These are phyloP conservation scores for Blastobotrys persicus DNA, from an alignment of 1,139 yeast genomes.

Conservation along the genomic window DNA sequence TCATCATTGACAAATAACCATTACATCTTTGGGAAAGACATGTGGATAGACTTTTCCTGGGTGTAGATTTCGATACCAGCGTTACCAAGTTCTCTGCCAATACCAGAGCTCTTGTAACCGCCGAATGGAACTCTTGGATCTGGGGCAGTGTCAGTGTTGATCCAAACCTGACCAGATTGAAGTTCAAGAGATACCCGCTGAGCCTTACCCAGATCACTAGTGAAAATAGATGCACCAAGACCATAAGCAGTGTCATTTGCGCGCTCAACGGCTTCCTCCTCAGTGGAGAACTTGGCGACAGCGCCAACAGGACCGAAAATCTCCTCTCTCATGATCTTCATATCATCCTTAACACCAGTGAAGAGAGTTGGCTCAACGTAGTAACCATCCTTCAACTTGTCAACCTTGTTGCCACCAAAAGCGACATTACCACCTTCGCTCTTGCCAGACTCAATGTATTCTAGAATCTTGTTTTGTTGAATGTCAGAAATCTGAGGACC, in stretches of 20 bases:
- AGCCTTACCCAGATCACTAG: constrained; percentile 55
- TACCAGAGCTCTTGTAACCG: constrained; percentile 84
- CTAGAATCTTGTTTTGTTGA: constrained; percentile 73
- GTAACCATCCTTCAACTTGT: constrained; percentile 68
- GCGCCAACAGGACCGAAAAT: constrained; percentile 90
- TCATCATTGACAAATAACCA: background rate
- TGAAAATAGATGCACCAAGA: constrained; percentile 79
- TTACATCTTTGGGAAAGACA: constrained; percentile 9
- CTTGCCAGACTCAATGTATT: constrained; percentile 70
- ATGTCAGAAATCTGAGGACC: constrained; percentile 81
- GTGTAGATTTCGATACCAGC: constrained; percentile 75
- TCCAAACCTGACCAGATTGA: constrained; percentile 79
- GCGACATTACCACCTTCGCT: constrained; percentile 70
- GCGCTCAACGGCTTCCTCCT: constrained; percentile 63
- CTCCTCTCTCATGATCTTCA: constrained; percentile 66
- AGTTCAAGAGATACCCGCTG: constrained; percentile 59
- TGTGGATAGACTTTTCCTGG: constrained; percentile 64
- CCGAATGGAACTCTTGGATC: constrained; percentile 77
- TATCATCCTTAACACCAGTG: constrained; percentile 58
- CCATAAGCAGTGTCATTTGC: constrained; percentile 79
- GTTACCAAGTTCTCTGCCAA: constrained; percentile 93
- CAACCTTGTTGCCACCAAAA: constrained; percentile 84
- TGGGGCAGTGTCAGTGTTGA: constrained; percentile 79
- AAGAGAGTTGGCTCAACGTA: constrained; percentile 69
- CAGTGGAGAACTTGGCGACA: constrained; percentile 61